These are phyloP conservation scores for Actinomortierella ambigua DNA, from an alignment of 371 early-diverging fungal genomes.

Conservation along the genomic window DNA sequence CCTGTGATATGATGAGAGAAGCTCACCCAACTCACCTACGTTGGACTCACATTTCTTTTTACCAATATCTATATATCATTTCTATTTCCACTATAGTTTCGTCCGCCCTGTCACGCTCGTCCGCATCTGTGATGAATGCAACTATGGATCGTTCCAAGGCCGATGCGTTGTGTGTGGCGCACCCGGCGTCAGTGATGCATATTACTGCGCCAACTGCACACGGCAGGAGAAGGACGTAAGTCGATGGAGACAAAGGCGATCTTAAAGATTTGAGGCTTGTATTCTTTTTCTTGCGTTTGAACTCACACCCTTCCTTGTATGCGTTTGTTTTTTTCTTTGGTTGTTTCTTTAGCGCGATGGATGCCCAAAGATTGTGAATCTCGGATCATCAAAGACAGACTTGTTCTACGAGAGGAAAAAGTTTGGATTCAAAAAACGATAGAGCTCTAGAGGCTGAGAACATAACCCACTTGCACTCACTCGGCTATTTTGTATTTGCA, in stretches of 20 bases:
- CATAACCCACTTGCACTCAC: too few species aligned
- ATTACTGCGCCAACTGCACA: constrained; percentile 94
- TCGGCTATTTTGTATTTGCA: too few species aligned
- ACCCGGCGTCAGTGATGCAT: constrained; percentile 93
- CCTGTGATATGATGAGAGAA: too few species aligned
- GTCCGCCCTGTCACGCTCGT: constrained; percentile 90
- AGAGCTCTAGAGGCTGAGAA: constrained; percentile 24
- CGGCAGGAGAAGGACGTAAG: constrained; percentile 89
- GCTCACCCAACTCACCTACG: too few species aligned
- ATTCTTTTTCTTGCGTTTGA: not conserved
- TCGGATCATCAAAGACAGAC: constrained; percentile 86
- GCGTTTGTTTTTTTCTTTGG: not conserved
- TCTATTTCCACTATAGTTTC: constrained; percentile 48
- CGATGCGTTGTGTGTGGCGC: constrained; percentile 94
- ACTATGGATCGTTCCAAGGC: constrained; percentile 91
- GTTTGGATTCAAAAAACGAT: constrained; percentile 78
- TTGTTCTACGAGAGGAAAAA: constrained; percentile 95
- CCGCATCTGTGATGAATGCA: constrained; percentile 96
- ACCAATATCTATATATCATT: not conserved
- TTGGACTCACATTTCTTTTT: not conserved
- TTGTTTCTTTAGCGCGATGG: constrained; percentile 77
- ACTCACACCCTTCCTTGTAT: too few species aligned
- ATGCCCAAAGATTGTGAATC: constrained; percentile 94
- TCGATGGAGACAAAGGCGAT: too few species aligned
- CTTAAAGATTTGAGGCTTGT: too few species aligned